Evolutionary conservation across 768 basidiomycete genomes (phyloP).

Genomic region (Lentinula edodes): DNA sequence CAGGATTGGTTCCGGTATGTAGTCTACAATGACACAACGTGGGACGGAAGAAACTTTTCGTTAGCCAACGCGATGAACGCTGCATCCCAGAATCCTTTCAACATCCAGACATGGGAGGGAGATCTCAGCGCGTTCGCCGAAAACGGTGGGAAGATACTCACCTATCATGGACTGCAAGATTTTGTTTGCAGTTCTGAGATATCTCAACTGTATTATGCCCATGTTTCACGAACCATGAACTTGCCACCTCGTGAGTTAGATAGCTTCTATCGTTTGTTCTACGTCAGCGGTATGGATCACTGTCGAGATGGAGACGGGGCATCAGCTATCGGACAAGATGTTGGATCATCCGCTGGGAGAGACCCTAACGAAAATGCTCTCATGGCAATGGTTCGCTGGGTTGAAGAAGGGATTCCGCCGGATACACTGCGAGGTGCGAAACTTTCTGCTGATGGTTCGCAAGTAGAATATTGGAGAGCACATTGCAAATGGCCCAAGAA

Average conservation of each 20-base stretch:
- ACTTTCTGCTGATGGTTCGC: neutral
- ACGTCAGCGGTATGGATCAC: conserved; percentile 17
- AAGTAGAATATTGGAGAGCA: neutral
- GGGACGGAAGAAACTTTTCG: neutral
- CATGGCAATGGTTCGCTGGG: conserved; percentile 6
- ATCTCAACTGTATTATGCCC: conserved; percentile 11
- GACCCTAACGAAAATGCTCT: conserved; percentile 1
- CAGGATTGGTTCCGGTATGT: conserved; percentile 6
- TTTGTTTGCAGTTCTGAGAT: conserved; percentile 13
- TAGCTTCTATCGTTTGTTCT: conserved; percentile 18
- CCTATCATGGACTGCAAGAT: conserved; percentile 14
- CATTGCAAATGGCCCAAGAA: neutral
- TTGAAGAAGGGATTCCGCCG: conserved; percentile 4
- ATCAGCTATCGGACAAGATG: conserved; percentile 11
- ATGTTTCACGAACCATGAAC: conserved; percentile 13
- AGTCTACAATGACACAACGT: conserved; percentile 5
- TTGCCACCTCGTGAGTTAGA: conserved; percentile 9
- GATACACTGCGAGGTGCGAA: conserved; percentile 1
- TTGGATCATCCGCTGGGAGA: neutral
- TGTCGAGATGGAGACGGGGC: conserved; percentile 13
- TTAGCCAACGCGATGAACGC: neutral
- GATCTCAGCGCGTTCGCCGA: conserved; percentile 10
- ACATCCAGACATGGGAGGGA: conserved; percentile 10
- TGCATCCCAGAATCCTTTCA: conserved; percentile 4
- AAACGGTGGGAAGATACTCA: conserved; percentile 16